phyloP scores from a whole-genome alignment of 2,329 filamentous ascomycete genomes.

The Aspergillus persii region DNA sequence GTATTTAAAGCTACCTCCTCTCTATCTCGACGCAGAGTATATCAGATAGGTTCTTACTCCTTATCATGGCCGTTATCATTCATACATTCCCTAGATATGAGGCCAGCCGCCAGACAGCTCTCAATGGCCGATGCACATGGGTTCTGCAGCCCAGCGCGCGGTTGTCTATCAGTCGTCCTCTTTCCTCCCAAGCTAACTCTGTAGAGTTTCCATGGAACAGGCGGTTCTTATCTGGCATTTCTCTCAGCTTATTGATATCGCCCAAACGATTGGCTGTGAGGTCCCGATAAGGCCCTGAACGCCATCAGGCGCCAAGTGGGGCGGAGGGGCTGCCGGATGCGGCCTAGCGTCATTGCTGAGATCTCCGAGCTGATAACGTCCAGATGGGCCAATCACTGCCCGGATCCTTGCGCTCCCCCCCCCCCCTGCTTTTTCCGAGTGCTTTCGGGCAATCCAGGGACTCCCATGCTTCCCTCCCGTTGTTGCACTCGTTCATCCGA shows the following conservation, averaged over 20 bases:
- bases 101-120: too few relatives aligned
- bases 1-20: neutral
- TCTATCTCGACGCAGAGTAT: too few relatives aligned
- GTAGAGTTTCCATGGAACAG: neutral
- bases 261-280: conserved; percentile 17
- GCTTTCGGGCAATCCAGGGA: conserved; percentile 12
- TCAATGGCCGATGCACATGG: too few relatives aligned
- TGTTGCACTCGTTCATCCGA: too few relatives aligned
- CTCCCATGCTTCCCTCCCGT: too few relatives aligned
- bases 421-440: conserved; percentile 11
- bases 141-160: too few relatives aligned
- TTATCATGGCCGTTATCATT: too few relatives aligned
- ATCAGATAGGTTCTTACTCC: too few relatives aligned
- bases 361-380: conserved; percentile 18
- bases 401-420: neutral
- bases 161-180: too few relatives aligned
- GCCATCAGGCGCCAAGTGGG: conserved; percentile 14
- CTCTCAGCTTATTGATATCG: conserved; percentile 17
- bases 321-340: conserved; percentile 2
- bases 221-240: conserved; percentile 13
- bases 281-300: conserved; percentile 17
- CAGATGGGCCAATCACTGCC: conserved; percentile 14
- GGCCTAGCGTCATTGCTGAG: conserved; percentile 2
- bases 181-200: neutral
- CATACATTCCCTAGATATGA: too few relatives aligned